These are phyloP conservation scores for Tripterygium wilfordii DNA, from an alignment of 177 flowering plant genomes.

Conservation along the genomic window DNA sequence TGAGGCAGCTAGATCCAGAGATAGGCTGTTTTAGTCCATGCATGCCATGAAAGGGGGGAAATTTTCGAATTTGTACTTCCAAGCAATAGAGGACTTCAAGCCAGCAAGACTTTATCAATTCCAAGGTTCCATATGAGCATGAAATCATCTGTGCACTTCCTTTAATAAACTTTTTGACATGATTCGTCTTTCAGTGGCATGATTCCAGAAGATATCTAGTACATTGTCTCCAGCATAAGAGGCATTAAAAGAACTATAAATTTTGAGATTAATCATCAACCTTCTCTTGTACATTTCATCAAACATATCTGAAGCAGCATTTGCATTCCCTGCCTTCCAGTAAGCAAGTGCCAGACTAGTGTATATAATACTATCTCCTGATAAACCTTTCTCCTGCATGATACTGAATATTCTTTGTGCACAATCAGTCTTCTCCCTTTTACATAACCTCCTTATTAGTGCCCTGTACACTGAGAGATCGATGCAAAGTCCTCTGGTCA, in stretches of 20 bases:
- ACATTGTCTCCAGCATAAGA: constrained; percentile 39
- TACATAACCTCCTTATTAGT: constrained; percentile 68
- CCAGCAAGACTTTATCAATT: no score
- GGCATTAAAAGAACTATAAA: constrained; percentile 49
- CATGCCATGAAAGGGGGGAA: no score
- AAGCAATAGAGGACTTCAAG: no score
- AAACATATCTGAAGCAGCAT: constrained; percentile 36
- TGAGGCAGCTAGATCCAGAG: no score
- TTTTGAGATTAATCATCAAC: constrained; percentile 51
- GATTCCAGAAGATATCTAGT: constrained; percentile 54
- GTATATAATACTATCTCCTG: constrained; percentile 64
- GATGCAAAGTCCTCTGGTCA: constrained; percentile 35
- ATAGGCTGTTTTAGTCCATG: no score
- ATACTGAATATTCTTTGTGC: constrained; percentile 45
- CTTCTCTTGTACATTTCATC: constrained; percentile 62
- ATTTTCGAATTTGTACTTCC: no score
- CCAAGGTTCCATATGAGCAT: no score
- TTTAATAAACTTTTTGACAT: constrained; percentile 37
- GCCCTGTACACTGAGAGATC: constrained; percentile 72
- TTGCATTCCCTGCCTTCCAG: constrained; percentile 40
- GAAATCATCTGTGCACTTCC: no score
- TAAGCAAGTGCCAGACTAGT: constrained; percentile 50
- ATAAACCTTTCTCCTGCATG: constrained; percentile 55
- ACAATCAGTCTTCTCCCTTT: constrained; percentile 46
- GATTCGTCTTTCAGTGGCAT: constrained; percentile 40